Base-by-base conservation (phyloP, 2,329 filamentous ascomycete genomes). In the Cercospora beticola region DNA sequence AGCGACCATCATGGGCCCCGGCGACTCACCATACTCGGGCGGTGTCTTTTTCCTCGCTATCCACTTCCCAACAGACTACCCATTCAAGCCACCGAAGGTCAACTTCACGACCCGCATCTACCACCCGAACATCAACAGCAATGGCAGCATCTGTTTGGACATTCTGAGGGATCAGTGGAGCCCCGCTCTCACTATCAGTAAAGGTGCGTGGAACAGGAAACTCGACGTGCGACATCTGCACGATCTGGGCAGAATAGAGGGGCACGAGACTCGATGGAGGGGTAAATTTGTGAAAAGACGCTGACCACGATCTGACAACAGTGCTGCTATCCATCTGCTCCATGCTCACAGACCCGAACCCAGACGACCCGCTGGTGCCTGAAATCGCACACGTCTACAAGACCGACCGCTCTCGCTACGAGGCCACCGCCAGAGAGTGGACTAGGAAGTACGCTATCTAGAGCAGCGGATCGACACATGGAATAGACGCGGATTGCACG, bases 321-420 rank as follows among this genome's bases (percentile, higher is more conserved):
- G 95, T 99, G 67, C 88, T 99, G 30, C 89, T 99, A 74, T 98
- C 95, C 68, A 99, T 99, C 86, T 99, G 95, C 88, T 99, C 95
- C 64, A 98, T 99, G 95, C 87, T 99, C 82, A 99, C 95, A 79
- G 95, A 99, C 85, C 95, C 95, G 76, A 99, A 99, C 87, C 95
- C 95, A 73, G 95, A 99, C 82, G 95, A 99, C 83, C 95, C 95
- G 79, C 90, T 99, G 75, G 95, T 99, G 71, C 95, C 95, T 73
- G 95, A 99, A 86, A 99, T 99, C 78, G 95, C 95, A 78, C 95
- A 99, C 81, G 93, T 98, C 80, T 99, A 99, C 92, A 99, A 99
- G 90, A 97, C 94, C 74, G 95, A 99, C 83, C 92, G 93, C 77
- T 89, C 92, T 77, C 88, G 93, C 82, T 99, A 99, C 83, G 95